Evolutionary conservation across 1,284 basidiomycete species (phyloP).

Genomic region (Rhodotorula sp.): DNA sequence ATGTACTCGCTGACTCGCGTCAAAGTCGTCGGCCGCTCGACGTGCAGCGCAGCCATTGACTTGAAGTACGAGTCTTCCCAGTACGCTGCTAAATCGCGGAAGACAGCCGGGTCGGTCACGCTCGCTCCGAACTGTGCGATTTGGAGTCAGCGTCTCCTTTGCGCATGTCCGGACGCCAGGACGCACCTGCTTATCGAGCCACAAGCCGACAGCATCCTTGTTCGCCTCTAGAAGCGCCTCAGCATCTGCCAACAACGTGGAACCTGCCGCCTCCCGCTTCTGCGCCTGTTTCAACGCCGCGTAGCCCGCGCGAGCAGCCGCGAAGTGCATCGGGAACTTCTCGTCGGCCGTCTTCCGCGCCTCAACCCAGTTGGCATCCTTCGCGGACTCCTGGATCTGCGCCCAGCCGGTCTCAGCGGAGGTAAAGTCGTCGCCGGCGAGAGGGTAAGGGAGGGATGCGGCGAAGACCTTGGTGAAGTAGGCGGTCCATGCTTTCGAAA

Average conservation of each 20-base stretch:
- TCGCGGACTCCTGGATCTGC: slow-evolving; percentile 56
- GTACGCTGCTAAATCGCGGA: slow-evolving; percentile 75
- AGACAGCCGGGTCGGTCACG: slow-evolving; percentile 83
- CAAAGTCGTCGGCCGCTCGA: slow-evolving; percentile 83
- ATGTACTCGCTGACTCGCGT: slow-evolving; percentile 98
- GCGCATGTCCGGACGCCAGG: neutral
- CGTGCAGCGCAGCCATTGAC: slow-evolving; percentile 85
- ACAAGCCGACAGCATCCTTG: slow-evolving; percentile 69
- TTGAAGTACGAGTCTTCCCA: slow-evolving; percentile 91
- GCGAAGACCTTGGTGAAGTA: slow-evolving; percentile 64
- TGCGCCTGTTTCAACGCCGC: slow-evolving; percentile 27
- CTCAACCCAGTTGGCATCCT: slow-evolving; percentile 61
- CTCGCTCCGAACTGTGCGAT: slow-evolving; percentile 66
- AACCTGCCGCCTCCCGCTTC: slow-evolving; percentile 8
- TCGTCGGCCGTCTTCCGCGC: slow-evolving; percentile 74
- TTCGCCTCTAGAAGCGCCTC: slow-evolving; percentile 67
- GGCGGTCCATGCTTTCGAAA: slow-evolving; percentile 63
- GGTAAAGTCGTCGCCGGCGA: slow-evolving; percentile 50
- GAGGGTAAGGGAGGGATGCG: slow-evolving; percentile 57
- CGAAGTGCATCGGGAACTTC: slow-evolving; percentile 84
- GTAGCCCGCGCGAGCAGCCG: slow-evolving; percentile 55
- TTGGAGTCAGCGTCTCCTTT: neutral
- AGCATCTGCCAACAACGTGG: slow-evolving; percentile 50
- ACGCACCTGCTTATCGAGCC: slow-evolving; percentile 71
- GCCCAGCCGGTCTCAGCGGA: slow-evolving; percentile 60